A percentile compares a stretch with the other conserved stretches of the same genome.
Conservation (phyloP, 371 early-diverging fungal genomes). For the Capillidium rhysosporum region DNA sequence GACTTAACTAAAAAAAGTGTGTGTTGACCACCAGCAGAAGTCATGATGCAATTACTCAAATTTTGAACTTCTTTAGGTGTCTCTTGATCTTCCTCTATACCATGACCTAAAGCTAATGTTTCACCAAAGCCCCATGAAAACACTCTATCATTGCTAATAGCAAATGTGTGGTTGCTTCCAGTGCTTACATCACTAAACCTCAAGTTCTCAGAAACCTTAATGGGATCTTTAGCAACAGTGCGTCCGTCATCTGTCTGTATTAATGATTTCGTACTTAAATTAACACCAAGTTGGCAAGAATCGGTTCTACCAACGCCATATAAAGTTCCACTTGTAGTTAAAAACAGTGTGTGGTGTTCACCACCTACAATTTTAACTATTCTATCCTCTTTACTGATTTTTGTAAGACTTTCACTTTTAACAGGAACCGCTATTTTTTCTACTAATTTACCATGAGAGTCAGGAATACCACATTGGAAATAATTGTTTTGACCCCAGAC, state of each 20-base stretch:
- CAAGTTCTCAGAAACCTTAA: conserved; percentile 15
- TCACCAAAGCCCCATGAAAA: conserved; percentile 84
- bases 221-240: conserved; percentile 10
- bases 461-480: conserved; percentile 65
- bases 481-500: conserved; percentile 93
- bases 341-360: conserved; percentile 68
- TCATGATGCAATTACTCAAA: conserved; percentile 28
- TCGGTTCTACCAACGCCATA: conserved; percentile 78
- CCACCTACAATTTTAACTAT: conserved; percentile 45
- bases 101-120: conserved; percentile 50
- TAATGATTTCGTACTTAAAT: conserved; percentile 13
- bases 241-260: conserved; percentile 11
- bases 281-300: conserved; percentile 86
- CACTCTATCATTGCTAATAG: conserved; percentile 14
- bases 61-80: conserved; percentile 25
- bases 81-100: conserved; percentile 38
- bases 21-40: conserved; percentile 60
- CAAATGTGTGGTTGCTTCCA: conserved; percentile 79
- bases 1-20: conserved; percentile 30
- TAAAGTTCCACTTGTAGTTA: conserved; percentile 49
- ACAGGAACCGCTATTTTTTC: conserved; percentile 23
- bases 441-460: conserved; percentile 19
- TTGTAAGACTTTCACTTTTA: conserved; percentile 15
- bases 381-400: conserved; percentile 17
- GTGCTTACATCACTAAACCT: conserved; percentile 37